Conservation (phyloP, 331 rosid species). For the Erythrophleum ivorense region DNA sequence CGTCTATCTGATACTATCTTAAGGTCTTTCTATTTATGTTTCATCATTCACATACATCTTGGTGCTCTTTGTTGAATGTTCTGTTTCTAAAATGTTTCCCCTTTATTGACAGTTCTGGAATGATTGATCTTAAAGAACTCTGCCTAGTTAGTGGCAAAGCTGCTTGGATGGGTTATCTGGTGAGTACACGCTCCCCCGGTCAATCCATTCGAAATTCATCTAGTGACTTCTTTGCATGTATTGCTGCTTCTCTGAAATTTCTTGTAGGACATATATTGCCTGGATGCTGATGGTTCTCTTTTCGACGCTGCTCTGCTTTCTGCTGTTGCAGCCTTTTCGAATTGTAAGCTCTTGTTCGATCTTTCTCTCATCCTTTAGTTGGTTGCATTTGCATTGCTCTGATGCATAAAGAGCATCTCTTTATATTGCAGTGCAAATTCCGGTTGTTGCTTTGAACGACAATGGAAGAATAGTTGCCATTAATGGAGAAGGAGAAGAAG, state of each 20-base stretch:
- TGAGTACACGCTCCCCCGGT: background rate
- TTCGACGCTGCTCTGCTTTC: slow-evolving; percentile 68
- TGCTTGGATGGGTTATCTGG: slow-evolving; percentile 78
- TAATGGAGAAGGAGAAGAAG: slow-evolving; percentile 48
- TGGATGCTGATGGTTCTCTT: slow-evolving; percentile 69
- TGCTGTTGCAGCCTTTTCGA: slow-evolving; percentile 64
- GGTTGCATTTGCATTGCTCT: background rate
- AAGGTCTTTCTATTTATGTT: no score
- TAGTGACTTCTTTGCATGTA: background rate
- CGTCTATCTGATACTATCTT: no score
- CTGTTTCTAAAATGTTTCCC: no score
- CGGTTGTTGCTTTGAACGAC: slow-evolving; percentile 57
- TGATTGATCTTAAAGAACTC: slow-evolving; percentile 62
- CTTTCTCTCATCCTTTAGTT: background rate
- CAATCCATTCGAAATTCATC: background rate
- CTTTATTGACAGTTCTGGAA: slow-evolving; percentile 61
- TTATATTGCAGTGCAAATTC: slow-evolving; percentile 57
- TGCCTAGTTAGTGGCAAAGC: slow-evolving; percentile 65
- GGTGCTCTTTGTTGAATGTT: no score
- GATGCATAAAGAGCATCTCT: background rate
- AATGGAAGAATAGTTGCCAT: slow-evolving; percentile 57
- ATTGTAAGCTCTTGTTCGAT: slow-evolving; percentile 46
- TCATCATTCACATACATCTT: no score
- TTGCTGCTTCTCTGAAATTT: slow-evolving; percentile 4
- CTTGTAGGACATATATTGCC: slow-evolving; percentile 62